Evolutionary conservation across 306 rosid species (phyloP).

Genomic region (Cucumis cinereus): DNA sequence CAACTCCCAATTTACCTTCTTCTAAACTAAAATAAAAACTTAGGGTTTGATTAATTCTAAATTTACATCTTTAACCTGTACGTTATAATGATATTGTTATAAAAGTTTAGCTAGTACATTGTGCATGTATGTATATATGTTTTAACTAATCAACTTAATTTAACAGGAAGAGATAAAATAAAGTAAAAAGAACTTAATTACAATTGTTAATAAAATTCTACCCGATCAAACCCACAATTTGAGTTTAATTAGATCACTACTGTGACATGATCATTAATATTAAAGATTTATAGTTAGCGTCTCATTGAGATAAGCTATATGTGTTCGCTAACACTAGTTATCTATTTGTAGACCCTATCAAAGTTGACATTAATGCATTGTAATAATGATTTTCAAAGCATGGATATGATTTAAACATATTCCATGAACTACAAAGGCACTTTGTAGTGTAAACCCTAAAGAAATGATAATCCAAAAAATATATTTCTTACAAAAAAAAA

Average conservation of each 20-base stretch:
- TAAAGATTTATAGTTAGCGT: not conserved
- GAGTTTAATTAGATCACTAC: not conserved
- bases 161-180: not conserved
- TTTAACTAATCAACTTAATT: not conserved
- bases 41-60: not conserved
- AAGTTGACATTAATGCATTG: not conserved
- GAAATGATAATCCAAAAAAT: not conserved
- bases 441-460: not conserved
- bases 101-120: too few relatives aligned
- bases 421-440: conserved; percentile 1
- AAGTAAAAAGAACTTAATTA: not conserved
- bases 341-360: not conserved
- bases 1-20: not conserved
- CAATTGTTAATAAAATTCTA: too few relatives aligned
- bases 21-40: not conserved
- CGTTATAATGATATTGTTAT: too few relatives aligned
- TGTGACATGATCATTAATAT: not conserved
- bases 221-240: not conserved
- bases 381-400: not conserved
- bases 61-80: too few relatives aligned
- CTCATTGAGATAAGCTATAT: too few relatives aligned
- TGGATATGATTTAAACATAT: not conserved
- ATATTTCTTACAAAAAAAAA: not conserved
- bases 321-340: not conserved
- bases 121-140: not conserved